These are phyloP conservation scores for Hypericum perforatum DNA, from an alignment of 345 rosid genomes.

Conservation along the genomic window DNA sequence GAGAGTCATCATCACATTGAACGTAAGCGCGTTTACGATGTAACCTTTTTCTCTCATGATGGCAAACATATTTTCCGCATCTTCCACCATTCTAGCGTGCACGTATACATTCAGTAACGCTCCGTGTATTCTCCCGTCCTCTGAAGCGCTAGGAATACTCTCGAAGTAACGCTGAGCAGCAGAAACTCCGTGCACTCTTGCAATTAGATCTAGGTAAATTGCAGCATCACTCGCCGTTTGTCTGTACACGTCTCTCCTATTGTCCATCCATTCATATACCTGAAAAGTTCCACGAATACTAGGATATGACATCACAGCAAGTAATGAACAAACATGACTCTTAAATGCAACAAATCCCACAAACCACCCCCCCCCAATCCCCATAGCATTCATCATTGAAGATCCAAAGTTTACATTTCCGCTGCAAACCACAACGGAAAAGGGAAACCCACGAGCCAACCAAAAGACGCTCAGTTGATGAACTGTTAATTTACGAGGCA, in stretches of 20 bases:
- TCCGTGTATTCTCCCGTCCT: conserved; percentile 76
- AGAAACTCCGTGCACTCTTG: conserved; percentile 68
- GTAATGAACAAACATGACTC: no score
- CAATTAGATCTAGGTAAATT: conserved; percentile 78
- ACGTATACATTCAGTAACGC: conserved; percentile 79
- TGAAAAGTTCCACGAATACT: conserved; percentile 6
- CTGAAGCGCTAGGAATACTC: conserved; percentile 40
- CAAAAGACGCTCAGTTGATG: no score
- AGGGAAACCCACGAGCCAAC: no score
- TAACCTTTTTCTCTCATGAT: conserved; percentile 61
- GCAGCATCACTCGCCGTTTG: conserved; percentile 82
- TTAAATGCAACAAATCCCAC: no score
- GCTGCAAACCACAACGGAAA: no score
- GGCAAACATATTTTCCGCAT: conserved; percentile 60
- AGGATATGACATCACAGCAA: no score
- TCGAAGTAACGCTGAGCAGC: conserved; percentile 59
- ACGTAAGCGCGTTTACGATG: conserved; percentile 58
- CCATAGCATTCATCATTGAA: no score
- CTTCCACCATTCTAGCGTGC: conserved; percentile 44
- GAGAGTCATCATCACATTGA: conserved; percentile 94
- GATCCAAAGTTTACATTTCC: no score
- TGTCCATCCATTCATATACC: conserved; percentile 96
- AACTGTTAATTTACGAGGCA: no score
- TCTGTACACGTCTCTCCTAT: conserved; percentile 57
- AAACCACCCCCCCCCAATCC: no score